phyloP scores from a whole-genome alignment of 108 stramenopile genomes.

The Nitzschia putrida region DNA sequence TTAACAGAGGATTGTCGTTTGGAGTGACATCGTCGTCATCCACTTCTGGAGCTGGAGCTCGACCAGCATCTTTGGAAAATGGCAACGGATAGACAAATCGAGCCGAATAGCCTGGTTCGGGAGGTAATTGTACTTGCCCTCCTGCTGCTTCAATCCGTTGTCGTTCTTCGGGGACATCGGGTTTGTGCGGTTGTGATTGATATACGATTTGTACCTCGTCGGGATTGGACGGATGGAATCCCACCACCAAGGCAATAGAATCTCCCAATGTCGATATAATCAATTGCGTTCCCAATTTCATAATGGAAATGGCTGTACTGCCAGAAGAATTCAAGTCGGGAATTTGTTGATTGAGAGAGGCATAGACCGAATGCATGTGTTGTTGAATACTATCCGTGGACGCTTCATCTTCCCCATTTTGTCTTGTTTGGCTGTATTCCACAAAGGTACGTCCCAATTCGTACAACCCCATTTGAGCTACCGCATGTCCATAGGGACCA shows the following conservation, averaged over 20 bases:
- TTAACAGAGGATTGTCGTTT: too few species aligned
- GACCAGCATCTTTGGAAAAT: too few species aligned
- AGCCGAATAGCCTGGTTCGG: slow-evolving; percentile 27
- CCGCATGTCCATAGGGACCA: slow-evolving; percentile 55
- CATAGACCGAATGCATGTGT: slow-evolving; percentile 35
- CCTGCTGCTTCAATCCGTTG: slow-evolving; percentile 67
- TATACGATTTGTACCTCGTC: slow-evolving; percentile 28
- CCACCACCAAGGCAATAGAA: slow-evolving; percentile 57
- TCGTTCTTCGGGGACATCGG: slow-evolving; percentile 64
- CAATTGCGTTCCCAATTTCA: slow-evolving; percentile 33
- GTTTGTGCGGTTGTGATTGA: slow-evolving; percentile 54
- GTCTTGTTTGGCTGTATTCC: too few species aligned
- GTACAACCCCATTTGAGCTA: slow-evolving; percentile 46
- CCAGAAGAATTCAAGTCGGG: slow-evolving; percentile 44
- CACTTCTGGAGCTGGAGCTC: too few species aligned
- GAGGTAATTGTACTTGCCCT: slow-evolving; percentile 57
- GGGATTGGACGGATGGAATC: slow-evolving; percentile 20
- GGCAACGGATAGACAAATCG: slow-evolving; percentile 37
- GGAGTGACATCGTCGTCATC: too few species aligned
- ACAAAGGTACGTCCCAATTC: slow-evolving; percentile 31
- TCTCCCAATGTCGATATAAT: slow-evolving; percentile 76
- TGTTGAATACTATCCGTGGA: slow-evolving; percentile 8
- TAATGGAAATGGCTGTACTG: slow-evolving; percentile 59
- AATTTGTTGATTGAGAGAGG: slow-evolving; percentile 45
- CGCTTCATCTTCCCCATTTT: too few species aligned